phyloP scores from a whole-genome alignment of 2,329 filamentous ascomycete species.

The Aureobasidium sp. region DNA sequence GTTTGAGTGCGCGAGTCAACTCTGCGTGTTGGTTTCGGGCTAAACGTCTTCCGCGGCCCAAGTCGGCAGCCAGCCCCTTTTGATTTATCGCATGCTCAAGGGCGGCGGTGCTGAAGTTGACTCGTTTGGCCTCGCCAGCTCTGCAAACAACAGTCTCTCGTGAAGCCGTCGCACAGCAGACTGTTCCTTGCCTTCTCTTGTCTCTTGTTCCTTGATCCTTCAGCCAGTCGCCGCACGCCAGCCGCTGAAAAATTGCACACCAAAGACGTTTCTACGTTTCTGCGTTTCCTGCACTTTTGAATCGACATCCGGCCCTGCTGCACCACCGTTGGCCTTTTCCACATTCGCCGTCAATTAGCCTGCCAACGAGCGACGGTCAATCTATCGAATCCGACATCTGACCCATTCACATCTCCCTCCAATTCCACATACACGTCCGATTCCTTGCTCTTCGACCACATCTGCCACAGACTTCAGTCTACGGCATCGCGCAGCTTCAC shows the following conservation, averaged over 20 bases:
- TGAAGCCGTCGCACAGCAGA: conserved; percentile 3
- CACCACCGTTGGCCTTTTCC: conserved; percentile 6
- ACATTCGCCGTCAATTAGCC: conserved; percentile 2
- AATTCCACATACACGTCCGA: not conserved
- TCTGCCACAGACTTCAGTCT: not conserved
- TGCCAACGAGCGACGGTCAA: not conserved
- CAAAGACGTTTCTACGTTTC: conserved; percentile 8
- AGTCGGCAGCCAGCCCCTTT: conserved; percentile 6
- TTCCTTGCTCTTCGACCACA: not conserved
- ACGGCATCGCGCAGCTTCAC: conserved; percentile 10
- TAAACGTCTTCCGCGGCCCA: conserved; percentile 4
- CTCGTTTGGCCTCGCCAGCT: not conserved
- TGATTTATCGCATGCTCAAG: not conserved
- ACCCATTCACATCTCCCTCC: not conserved
- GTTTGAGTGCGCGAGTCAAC: conserved; percentile 2
- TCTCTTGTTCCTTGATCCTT: not conserved
- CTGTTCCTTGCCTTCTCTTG: not conserved
- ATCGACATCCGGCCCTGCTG: conserved; percentile 3
- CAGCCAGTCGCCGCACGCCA: not conserved
- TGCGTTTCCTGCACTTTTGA: conserved; percentile 1
- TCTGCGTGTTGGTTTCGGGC: not conserved
- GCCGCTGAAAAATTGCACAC: not conserved
- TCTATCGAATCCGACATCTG: conserved; percentile 10
- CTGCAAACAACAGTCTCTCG: conserved; percentile 7
- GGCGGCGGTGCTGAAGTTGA: conserved; percentile 1